These are phyloP conservation scores for Chlorociboria aeruginascens DNA, from an alignment of 495 filamentous ascomycete genomes.

Conservation along the genomic window DNA sequence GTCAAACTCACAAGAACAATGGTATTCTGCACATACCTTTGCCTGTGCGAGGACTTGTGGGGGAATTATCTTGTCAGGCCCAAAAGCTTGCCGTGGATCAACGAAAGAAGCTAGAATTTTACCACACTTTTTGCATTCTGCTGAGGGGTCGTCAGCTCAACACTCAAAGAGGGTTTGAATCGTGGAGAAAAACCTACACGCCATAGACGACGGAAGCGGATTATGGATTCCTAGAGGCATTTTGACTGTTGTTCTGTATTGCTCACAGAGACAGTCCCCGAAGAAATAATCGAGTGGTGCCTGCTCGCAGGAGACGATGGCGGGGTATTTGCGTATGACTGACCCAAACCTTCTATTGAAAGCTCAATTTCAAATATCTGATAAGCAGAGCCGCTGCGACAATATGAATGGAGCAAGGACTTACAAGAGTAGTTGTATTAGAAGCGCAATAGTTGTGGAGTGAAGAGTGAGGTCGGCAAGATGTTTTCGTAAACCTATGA, in stretches of 20 bases:
- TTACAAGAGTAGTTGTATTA: too few relatives aligned
- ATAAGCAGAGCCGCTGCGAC: too few relatives aligned
- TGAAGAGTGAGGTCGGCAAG: too few relatives aligned
- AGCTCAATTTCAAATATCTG: too few relatives aligned
- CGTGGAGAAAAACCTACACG: slow-evolving; percentile 32
- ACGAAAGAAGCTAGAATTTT: slow-evolving; percentile 94
- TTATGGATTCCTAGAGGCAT: slow-evolving; percentile 42
- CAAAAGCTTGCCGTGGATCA: slow-evolving; percentile 87
- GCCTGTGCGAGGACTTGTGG: slow-evolving; percentile 80
- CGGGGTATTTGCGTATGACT: neutral
- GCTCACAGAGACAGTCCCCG: neutral
- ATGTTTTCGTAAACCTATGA: too few relatives aligned
- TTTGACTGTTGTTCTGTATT: neutral
- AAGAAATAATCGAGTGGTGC: neutral
- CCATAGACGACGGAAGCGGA: slow-evolving; percentile 45
- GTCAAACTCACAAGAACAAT: neutral
- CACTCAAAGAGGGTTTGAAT: neutral
- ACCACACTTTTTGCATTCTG: slow-evolving; percentile 81
- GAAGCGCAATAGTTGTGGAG: too few relatives aligned
- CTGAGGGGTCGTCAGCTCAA: slow-evolving; percentile 26
- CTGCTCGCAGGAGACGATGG: neutral
- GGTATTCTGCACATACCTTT: slow-evolving; percentile 35
- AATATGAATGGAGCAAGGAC: too few relatives aligned
- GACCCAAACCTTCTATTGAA: too few relatives aligned
- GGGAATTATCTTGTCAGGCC: slow-evolving; percentile 95